Conservation (phyloP, 495 filamentous ascomycete species). For the Penicillium desertorum region DNA sequence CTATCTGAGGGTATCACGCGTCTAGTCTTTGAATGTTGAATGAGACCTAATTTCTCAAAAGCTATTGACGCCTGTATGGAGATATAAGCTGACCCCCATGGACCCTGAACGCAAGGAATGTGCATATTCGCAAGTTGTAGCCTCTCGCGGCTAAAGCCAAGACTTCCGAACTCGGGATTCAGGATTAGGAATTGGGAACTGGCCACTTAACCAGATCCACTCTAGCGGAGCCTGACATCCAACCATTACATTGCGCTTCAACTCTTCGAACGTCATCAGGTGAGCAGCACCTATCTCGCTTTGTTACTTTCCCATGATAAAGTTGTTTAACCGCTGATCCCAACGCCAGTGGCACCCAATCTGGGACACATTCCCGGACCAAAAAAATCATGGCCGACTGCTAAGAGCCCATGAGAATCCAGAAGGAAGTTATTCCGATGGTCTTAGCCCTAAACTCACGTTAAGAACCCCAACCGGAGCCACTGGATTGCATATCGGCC, state of each 20-base stretch:
- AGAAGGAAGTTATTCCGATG: neutral
- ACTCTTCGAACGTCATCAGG: neutral
- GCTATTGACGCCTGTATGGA: neutral
- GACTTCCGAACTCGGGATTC: neutral
- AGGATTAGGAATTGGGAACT: neutral
- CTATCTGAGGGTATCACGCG: neutral
- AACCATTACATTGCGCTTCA: slow-evolving; percentile 2
- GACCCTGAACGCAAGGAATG: neutral
- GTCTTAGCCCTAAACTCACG: neutral
- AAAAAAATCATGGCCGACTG: neutral
- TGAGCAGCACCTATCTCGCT: neutral
- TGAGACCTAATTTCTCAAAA: neutral
- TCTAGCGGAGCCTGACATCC: neutral
- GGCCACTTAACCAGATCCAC: slow-evolving; percentile 10
- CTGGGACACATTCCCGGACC: neutral
- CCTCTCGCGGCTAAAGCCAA: slow-evolving; percentile 5
- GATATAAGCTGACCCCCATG: neutral
- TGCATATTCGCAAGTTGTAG: neutral
- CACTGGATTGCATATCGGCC: slow-evolving; percentile 9
- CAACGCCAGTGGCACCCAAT: neutral
- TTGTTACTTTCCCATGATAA: neutral
- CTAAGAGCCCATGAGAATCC: slow-evolving; percentile 2
- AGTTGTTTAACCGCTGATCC: neutral
- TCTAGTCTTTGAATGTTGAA: neutral
- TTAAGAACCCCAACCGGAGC: neutral